Percentiles rank a stretch among this genome's conserved stretches.
Evolutionary conservation across 1,284 basidiomycete genomes (phyloP).

Genomic region (Coniferiporia weirii): DNA sequence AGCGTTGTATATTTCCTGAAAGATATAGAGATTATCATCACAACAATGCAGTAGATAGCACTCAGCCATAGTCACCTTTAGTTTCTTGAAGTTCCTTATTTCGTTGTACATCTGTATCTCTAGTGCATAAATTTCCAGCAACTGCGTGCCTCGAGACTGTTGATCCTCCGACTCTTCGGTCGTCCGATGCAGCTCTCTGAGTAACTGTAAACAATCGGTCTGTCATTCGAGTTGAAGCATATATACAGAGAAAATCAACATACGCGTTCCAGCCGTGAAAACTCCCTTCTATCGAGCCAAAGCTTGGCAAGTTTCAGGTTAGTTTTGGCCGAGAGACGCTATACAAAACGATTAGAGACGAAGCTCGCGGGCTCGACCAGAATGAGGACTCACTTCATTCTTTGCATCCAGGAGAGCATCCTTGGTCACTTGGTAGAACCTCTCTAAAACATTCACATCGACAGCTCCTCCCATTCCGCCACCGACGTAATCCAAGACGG

Average conservation of each 20-base stretch:
- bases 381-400: slow-evolving; percentile 71
- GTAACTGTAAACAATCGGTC: slow-evolving; percentile 42
- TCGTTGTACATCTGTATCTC: slow-evolving; percentile 99
- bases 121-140: slow-evolving; percentile 97
- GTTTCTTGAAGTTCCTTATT: slow-evolving; percentile 89
- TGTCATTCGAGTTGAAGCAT: neutral
- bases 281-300: slow-evolving; percentile 96
- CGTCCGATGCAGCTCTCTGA: slow-evolving; percentile 66
- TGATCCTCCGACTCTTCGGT: slow-evolving; percentile 64
- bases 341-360: slow-evolving; percentile 14
- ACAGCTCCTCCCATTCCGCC: slow-evolving; percentile 82
- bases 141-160: slow-evolving; percentile 84
- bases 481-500: slow-evolving; percentile 96
- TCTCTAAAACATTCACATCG: slow-evolving; percentile 85
- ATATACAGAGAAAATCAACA: slow-evolving; percentile 20
- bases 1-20: slow-evolving; percentile 93
- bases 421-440: slow-evolving; percentile 93
- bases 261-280: slow-evolving; percentile 76
- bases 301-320: slow-evolving; percentile 97
- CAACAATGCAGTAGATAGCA: neutral
- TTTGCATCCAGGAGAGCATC: slow-evolving; percentile 87
- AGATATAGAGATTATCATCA: neutral
- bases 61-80: slow-evolving; percentile 57
- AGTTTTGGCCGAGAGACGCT: slow-evolving; percentile 93
- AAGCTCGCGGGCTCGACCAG: neutral